phyloP scores from a whole-genome alignment of 345 rosid species.

The Brassica juncea region DNA sequence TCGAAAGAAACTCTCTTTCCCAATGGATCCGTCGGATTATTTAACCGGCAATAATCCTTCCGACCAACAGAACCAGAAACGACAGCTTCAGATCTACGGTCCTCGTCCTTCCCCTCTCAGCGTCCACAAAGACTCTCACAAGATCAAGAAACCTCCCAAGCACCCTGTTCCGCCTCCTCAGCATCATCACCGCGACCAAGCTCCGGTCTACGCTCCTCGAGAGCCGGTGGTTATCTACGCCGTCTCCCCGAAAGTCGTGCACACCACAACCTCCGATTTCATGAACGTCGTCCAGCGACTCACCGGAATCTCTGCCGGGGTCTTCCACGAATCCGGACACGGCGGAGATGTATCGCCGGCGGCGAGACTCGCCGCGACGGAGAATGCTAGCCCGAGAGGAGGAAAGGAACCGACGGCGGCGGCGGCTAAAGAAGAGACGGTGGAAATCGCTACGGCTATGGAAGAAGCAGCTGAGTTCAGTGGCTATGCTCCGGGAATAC shows the following conservation, averaged over 20 bases:
- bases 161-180: constrained; percentile 44
- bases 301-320: constrained; percentile 65
- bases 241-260: constrained; percentile 75
- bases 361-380: constrained; percentile 76
- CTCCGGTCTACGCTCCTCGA: constrained; percentile 24
- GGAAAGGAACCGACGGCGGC: constrained; percentile 32
- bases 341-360: constrained; percentile 71
- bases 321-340: constrained; percentile 43
- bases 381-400: constrained; percentile 61
- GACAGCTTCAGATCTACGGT: constrained; percentile 64
- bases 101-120: constrained; percentile 74
- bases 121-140: constrained; percentile 64
- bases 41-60: constrained; percentile 37
- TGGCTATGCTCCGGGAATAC: constrained; percentile 60
- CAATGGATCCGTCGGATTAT: constrained; percentile 47
- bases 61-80: constrained; percentile 38
- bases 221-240: constrained; percentile 75
- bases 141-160: constrained; percentile 61
- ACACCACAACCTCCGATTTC: constrained; percentile 64
- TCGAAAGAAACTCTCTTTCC: not conserved
- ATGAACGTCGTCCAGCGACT: constrained; percentile 86
- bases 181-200: constrained; percentile 27
- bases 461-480: constrained; percentile 40
- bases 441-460: constrained; percentile 22
- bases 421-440: constrained; percentile 24